These are phyloP conservation scores for Candida maris DNA, from an alignment of 805 yeast species.

Conservation along the genomic window DNA sequence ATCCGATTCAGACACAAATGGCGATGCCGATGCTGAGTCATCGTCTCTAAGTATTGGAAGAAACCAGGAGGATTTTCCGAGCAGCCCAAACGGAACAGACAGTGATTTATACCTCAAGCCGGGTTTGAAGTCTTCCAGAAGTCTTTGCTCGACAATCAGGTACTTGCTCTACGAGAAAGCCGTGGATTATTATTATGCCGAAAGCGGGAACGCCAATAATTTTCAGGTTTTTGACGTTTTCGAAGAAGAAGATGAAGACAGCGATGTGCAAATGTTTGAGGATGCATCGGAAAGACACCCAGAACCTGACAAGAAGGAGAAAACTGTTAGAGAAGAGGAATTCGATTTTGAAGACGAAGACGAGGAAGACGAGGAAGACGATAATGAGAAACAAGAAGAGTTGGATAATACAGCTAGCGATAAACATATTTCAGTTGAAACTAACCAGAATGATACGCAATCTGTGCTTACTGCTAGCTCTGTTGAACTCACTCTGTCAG, in stretches of 20 bases:
- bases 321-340: constrained; percentile 25
- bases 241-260: constrained; percentile 31
- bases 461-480: not conserved
- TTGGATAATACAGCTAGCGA: constrained; percentile 8
- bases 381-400: constrained; percentile 13
- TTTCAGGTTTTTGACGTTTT: constrained; percentile 17
- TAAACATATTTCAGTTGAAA: not conserved
- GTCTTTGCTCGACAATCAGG: constrained; percentile 60
- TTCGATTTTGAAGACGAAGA: constrained; percentile 33
- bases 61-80: not conserved
- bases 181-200: constrained; percentile 37
- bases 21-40: constrained; percentile 16
- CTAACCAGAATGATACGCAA: constrained; percentile 1
- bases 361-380: constrained; percentile 21
- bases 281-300: constrained; percentile 11
- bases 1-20: constrained; percentile 4
- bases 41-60: not conserved
- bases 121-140: constrained; percentile 45
- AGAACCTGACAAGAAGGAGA: constrained; percentile 1
- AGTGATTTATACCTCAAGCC: constrained; percentile 42
- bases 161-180: constrained; percentile 73
- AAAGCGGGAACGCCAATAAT: constrained; percentile 5
- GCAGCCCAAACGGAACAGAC: constrained; percentile 17
- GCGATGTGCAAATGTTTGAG: constrained; percentile 28
- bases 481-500: not conserved